Percentiles rank a stretch among this genome's conserved stretches.
Conservation (phyloP, 176 grass and related monocot genomes). For the Cocos nucifera region DNA sequence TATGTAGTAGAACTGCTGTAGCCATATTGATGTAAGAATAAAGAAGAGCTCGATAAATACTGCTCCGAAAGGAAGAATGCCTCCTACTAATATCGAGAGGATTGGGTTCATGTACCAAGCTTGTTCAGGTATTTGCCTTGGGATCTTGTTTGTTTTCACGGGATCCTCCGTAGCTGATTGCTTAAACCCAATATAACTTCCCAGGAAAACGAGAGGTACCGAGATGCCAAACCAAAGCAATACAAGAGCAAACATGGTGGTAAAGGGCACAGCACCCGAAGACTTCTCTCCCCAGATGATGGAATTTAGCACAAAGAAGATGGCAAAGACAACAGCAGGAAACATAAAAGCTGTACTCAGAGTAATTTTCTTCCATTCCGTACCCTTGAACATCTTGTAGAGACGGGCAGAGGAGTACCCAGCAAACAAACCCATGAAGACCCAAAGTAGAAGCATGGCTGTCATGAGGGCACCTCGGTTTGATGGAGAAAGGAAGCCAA, state of each 20-base stretch:
- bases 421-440: conserved; percentile 81
- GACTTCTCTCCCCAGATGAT: conserved; percentile 90
- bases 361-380: conserved; percentile 75
- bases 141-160: conserved; percentile 91
- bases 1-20: conserved; percentile 92
- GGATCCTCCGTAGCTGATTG: conserved; percentile 72
- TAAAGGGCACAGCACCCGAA: conserved; percentile 85
- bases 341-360: conserved; percentile 78
- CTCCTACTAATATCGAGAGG: conserved; percentile 74
- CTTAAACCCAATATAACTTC: conserved; percentile 78
- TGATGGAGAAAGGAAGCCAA: conserved; percentile 92
- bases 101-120: conserved; percentile 92
- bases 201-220: conserved; percentile 77
- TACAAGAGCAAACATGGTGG: conserved; percentile 93
- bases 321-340: conserved; percentile 49
- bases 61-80: conserved; percentile 82
- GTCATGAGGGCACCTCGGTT: conserved; percentile 87
- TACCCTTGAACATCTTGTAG: conserved; percentile 73
- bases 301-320: conserved; percentile 78
- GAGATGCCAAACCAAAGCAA: conserved; percentile 93
- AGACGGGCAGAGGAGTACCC: conserved; percentile 72
- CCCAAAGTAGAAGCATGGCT: conserved; percentile 89
- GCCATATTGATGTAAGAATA: conserved; percentile 86
- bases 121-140: conserved; percentile 71
- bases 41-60: conserved; percentile 94